Evolutionary conservation across 805 yeast genomes (phyloP), one percentile per base, ranked within the genome.

Genomic region (Starmerella vaccinii): DNA sequence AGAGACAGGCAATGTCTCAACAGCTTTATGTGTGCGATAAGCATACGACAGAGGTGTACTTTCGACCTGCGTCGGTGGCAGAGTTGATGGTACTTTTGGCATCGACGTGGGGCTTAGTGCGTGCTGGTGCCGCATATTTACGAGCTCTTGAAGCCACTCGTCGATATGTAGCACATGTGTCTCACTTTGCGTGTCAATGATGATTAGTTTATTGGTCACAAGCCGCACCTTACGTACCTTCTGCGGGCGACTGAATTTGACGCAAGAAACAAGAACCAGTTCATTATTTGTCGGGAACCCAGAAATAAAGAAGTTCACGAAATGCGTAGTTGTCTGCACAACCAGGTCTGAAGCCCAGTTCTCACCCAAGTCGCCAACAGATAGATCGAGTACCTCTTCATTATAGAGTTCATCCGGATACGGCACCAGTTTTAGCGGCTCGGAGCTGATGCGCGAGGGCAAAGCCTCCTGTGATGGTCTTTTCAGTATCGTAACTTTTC

Each of bases 401-500:
- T 67, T 68, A 60, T 82, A 80, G 3, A 81, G 62, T 10, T 60
- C 63, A 2, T 71, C 73, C 0, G 84, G 83, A 55, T 71, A 81
- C 3, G 84, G 83, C 27, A 65, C 60, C 13, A 79, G 65, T 0
- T 68, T 58, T 48, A 77, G 68, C 1, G 86, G 83, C 2, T 86
- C 86, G 59, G 75, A 79, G 13, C 56, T 46, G 13, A 52, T 38
- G 18, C 44, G 49, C 4, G 37, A n/a, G 18, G 49, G 23, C 30
- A 46, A 38, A 6, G 38, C 15, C 2, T 40, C 24, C 13, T 23
- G 34, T 19, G 34, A 2, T 10, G 50, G 49, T 13, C 58, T 48
- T 22, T 35, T 30, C 16, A 57, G 15, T 0, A 43, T 45, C 3
- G 19, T 18, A n/a, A 30, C 51, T 10, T 21, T 21, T 13, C 27